A percentile compares a stretch with the other conserved stretches of the same genome.
Evolutionary conservation across 331 rosid genomes (phyloP).

Genomic region (Pyracantha coccinea): DNA sequence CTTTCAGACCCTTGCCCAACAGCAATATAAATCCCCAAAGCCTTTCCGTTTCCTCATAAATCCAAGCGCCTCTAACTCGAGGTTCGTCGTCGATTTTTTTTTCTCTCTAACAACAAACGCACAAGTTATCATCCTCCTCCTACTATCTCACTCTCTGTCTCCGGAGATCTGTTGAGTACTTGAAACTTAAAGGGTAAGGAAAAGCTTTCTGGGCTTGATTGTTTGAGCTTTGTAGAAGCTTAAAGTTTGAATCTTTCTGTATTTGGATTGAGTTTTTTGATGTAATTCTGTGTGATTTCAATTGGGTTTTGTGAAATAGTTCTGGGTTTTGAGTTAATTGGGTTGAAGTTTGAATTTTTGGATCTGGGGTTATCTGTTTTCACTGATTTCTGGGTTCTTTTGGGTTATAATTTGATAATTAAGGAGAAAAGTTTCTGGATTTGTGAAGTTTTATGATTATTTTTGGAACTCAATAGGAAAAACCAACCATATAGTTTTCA

Average conservation of each 20-base stretch:
- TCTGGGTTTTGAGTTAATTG: constrained; percentile 2
- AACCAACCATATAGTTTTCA: not conserved
- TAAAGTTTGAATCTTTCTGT: not conserved
- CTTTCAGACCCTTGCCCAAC: not conserved
- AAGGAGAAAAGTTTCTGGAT: not conserved
- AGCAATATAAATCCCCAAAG: constrained; percentile 19
- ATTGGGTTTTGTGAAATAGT: constrained; percentile 1
- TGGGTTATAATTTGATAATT: not conserved
- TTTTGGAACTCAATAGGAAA: not conserved
- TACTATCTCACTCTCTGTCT: not conserved
- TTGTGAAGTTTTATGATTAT: not conserved
- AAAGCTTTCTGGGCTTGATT: not conserved
- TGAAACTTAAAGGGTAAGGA: not conserved
- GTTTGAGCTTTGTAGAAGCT: not conserved
- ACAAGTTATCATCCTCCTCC: too few species aligned
- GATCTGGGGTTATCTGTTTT: not conserved
- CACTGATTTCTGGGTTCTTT: too few species aligned
- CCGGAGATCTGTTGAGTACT: not conserved
- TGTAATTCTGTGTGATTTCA: not conserved
- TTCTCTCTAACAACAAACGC: not conserved
- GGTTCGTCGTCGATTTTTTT: constrained; percentile 5
- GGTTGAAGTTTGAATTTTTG: constrained; percentile 21
- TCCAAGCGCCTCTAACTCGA: constrained; percentile 10
- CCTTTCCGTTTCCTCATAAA: constrained; percentile 13
- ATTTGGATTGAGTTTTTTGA: not conserved